Conservation (phyloP, 257 asterid genomes). For the Nicotiana undulata region DNA sequence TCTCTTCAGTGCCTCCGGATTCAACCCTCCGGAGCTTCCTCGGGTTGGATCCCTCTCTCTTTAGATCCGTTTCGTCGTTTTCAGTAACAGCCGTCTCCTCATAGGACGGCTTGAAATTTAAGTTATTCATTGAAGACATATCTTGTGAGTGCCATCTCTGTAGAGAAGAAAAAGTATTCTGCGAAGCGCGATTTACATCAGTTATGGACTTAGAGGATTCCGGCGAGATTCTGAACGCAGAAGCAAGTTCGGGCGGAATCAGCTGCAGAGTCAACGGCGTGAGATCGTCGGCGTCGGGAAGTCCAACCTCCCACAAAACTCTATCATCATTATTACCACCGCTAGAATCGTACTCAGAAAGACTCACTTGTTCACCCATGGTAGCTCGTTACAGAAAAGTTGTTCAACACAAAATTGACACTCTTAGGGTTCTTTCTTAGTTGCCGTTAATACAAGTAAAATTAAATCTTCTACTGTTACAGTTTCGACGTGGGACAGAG, state of each 20-base stretch:
- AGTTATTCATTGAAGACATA: conserved; percentile 14
- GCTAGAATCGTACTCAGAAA: conserved; percentile 17
- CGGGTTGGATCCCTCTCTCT: conserved; percentile 52
- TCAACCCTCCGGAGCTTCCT: conserved; percentile 46
- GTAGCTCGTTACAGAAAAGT: not conserved
- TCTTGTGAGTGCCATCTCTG: conserved; percentile 27
- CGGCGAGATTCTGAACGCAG: conserved; percentile 72
- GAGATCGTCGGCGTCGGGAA: conserved; percentile 63
- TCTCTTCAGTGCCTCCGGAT: conserved; percentile 25
- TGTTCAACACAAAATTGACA: too few species aligned
- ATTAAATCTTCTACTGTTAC: not conserved
- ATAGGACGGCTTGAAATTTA: conserved; percentile 31
- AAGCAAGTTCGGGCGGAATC: conserved; percentile 73
- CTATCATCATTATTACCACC: conserved; percentile 30
- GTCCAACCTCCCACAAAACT: conserved; percentile 67
- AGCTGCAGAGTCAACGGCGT: conserved; percentile 60
- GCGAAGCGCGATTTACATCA: conserved; percentile 79
- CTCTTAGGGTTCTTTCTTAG: not conserved
- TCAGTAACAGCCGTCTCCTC: conserved; percentile 22
- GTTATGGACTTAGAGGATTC: conserved; percentile 46
- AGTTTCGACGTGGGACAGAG: too few species aligned
- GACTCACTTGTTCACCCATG: conserved; percentile 57
- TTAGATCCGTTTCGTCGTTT: conserved; percentile 28
- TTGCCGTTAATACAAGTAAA: not conserved
- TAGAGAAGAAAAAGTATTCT: conserved; percentile 51